Base-by-base conservation (phyloP, 352 stramenopile genomes). In the Pythium aristosporum region DNA sequence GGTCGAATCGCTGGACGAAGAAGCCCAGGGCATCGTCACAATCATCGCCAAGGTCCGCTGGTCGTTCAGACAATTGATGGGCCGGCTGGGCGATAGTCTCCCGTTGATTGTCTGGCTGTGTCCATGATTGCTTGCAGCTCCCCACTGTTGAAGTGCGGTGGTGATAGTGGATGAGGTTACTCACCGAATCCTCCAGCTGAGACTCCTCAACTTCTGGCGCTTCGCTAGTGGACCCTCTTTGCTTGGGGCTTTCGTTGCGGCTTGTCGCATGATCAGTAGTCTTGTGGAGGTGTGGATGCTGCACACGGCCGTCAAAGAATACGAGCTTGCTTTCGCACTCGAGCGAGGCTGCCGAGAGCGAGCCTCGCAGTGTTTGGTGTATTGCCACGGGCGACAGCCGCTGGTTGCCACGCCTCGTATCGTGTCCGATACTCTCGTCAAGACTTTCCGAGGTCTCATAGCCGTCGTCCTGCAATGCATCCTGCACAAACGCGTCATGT, bases 291-390 rank as follows among this genome's bases (percentile, higher is more conserved):
- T 52, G 2, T 21, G 42, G 34, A 10, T 21, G 23, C 34, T 54
- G 34, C 18, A 80, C 62, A 8, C 46, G 61, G 1, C 69, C 71
- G 49, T 84, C 67, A 37, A 87, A 87, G 54, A 83, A 87, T 15
- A 87, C 80, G 6, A 89, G 69, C 36, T 74, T 76, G 64, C 80
- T 89, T 39, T 89, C 80, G 18, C 77, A 80, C 9, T 69, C 58
- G 5, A 89, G 60, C 15, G 75, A 81, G 1, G 50, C 41, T 2
- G 41, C n/a, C 13, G 59, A 53, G 7, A 46, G 28, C 28, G 55
- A 61, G 3, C n/a, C 18, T 11, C 21, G 6, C 28, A 61, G n/a
- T 1, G 9, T 7, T 6, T 34, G 39, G 3, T 39, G 42, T 0
- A 30, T 36, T 1, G 28, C 7, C 5, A 0, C 2, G 2, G 42